A percentile compares a stretch with the other conserved stretches of the same genome.
phyloP scores from a whole-genome alignment of 352 stramenopile species.

The Phytophthora capsici region DNA sequence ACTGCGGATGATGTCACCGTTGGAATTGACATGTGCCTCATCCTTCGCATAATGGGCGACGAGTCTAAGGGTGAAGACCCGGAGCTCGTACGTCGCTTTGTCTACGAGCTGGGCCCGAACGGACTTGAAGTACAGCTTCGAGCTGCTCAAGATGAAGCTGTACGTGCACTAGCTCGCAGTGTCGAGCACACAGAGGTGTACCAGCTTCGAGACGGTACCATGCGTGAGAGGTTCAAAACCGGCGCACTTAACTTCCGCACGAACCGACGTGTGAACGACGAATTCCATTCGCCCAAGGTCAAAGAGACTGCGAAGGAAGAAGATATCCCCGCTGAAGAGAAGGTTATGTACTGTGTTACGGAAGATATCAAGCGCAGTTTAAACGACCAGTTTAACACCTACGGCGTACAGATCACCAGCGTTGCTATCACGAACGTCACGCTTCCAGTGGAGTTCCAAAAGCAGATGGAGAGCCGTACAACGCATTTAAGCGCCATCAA shows the following conservation, averaged over 20 bases:
- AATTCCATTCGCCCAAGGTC: constrained; percentile 33
- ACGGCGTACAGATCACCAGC: constrained; percentile 76
- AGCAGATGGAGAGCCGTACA: constrained; percentile 76
- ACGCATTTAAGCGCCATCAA: constrained; percentile 71
- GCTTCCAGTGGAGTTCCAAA: constrained; percentile 60
- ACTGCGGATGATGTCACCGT: constrained; percentile 90
- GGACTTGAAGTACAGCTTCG: constrained; percentile 87
- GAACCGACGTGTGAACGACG: constrained; percentile 19
- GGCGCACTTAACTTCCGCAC: constrained; percentile 40
- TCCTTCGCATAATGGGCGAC: constrained; percentile 91
- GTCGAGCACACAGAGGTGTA: constrained; percentile 92
- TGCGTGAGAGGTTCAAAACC: constrained; percentile 71
- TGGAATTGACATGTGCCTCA: constrained; percentile 87
- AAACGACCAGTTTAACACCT: constrained; percentile 80
- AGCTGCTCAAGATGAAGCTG: constrained; percentile 83
- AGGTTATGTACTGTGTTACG: constrained; percentile 56
- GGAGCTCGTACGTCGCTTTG: constrained; percentile 84
- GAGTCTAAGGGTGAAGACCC: constrained; percentile 83
- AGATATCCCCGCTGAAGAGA: constrained; percentile 15
- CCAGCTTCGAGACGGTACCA: constrained; percentile 74
- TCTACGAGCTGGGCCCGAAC: constrained; percentile 87
- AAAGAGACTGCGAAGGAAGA: constrained; percentile 9
- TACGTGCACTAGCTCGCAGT: constrained; percentile 80
- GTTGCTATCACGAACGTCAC: constrained; percentile 82
- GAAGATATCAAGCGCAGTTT: constrained; percentile 76